Evolutionary conservation across 2,329 filamentous ascomycete species (phyloP).

Genomic region (Scedosporium dehoogii): DNA sequence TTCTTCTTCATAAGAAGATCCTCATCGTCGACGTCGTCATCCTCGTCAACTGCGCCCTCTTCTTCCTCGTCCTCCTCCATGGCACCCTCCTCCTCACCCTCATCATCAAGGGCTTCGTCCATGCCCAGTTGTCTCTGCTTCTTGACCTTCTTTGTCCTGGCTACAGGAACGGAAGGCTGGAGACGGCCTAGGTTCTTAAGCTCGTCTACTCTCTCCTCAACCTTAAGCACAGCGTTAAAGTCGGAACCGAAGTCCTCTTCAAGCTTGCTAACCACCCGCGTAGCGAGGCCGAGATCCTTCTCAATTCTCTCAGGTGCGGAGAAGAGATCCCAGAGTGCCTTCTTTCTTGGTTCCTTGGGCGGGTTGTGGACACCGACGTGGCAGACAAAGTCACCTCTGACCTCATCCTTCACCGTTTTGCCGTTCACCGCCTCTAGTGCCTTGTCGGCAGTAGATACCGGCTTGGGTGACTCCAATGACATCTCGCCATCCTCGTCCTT

Average conservation of each 20-base stretch:
- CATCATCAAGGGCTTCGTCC: slow-evolving; percentile 47
- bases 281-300: slow-evolving; percentile 75
- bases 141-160: slow-evolving; percentile 50
- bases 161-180: slow-evolving; percentile 49
- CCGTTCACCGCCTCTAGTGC: slow-evolving; percentile 92
- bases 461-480: slow-evolving; percentile 42
- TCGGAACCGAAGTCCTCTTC: slow-evolving; percentile 73
- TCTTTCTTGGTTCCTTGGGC: slow-evolving; percentile 76
- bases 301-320: slow-evolving; percentile 89
- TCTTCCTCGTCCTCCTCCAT: slow-evolving; percentile 67
- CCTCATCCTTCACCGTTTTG: slow-evolving; percentile 92
- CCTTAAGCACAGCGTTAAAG: slow-evolving; percentile 66
- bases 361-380: slow-evolving; percentile 95
- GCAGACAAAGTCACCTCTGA: slow-evolving; percentile 90
- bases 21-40: slow-evolving; percentile 82
- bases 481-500: slow-evolving; percentile 56
- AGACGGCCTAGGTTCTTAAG: slow-evolving; percentile 67
- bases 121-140: slow-evolving; percentile 50
- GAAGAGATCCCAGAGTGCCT: slow-evolving; percentile 93
- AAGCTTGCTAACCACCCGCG: slow-evolving; percentile 72
- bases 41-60: slow-evolving; percentile 68
- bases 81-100: slow-evolving; percentile 44
- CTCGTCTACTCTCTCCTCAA: slow-evolving; percentile 80
- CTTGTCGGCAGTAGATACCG: slow-evolving; percentile 62
- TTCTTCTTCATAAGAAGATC: slow-evolving; percentile 90